Conservation (phyloP, 441 rosid genomes). For the Pelargonium cotyledonis region DNA sequence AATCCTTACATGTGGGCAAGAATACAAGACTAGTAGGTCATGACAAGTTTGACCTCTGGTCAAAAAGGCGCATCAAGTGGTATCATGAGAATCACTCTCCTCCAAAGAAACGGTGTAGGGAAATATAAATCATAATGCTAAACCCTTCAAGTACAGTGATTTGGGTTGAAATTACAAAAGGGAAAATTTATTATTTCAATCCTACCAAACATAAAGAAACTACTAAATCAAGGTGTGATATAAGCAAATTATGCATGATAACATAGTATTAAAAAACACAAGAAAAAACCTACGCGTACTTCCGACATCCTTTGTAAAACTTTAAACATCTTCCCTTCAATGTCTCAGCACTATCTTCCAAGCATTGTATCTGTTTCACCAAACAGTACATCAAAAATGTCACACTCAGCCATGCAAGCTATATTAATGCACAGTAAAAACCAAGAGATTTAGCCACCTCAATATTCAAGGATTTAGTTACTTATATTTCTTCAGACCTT, state of each 20-base stretch:
- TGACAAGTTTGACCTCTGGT: no score
- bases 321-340: conserved; percentile 17
- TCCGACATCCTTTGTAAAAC: conserved; percentile 17
- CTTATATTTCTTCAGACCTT: not conserved
- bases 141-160: not conserved
- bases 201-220: not conserved
- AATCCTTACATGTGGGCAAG: no score
- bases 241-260: not conserved
- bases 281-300: conserved; percentile 14
- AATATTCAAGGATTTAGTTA: not conserved
- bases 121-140: no score
- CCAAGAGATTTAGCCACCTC: not conserved
- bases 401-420: not conserved
- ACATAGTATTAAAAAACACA: not conserved
- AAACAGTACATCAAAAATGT: not conserved
- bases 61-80: no score
- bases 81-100: no score
- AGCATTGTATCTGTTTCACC: conserved; percentile 14
- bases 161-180: not conserved
- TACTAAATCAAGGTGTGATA: not conserved
- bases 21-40: no score
- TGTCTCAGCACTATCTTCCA: conserved; percentile 17
- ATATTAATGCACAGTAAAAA: not conserved
- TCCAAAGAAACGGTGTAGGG: no score
- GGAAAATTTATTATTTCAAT: not conserved